Base-by-base conservation (phyloP, 345 rosid genomes). In the Murraya koenigii region DNA sequence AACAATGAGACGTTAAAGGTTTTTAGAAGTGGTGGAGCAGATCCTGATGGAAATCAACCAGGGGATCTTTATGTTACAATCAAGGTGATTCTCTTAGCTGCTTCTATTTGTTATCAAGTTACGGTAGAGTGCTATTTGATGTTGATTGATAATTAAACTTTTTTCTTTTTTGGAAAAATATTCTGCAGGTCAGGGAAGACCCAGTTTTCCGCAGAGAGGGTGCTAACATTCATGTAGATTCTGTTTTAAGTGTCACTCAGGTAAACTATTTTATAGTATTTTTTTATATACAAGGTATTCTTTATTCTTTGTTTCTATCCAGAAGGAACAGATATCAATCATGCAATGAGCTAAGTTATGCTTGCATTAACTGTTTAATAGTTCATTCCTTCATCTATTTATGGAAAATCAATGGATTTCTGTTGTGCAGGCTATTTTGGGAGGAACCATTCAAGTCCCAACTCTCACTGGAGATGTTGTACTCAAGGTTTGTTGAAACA, bases 401-500 rank as follows among this genome's bases (percentile, higher is more conserved):
- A 19, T 6, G 28, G 23, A 59, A 69, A 26, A 62, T 73, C 6
- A 54, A 61, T 58, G 60, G 59, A 23, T 77, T 74, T 49, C 73
- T 78, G 54, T 54, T 82, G 68, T 75, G 64, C 95, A 97, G 99
- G 99, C 99, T 71, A 84, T 94, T 72, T 88, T 97, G 82, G 99
- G 99, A 63, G 99, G 99, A 81, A 94, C 99, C 55, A 84, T 97
- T 77, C 95, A 91, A 82, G 98, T 94, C 79, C 99, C 99, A 59
- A 97, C 98, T 65, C 97, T 96, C 63, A 91, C 97, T 0, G 99
- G 99, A 69, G 99, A 96, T 87, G 97, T 96, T 77, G 98, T 96
- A 14, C 89, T 96, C n/a, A 96, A 94, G 98, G 99, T 95, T 30
- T 71, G 80, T 71, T 80, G 66, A 69, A 60, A 47, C 36, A 75